Percentiles rank a stretch among this genome's conserved stretches.
These are phyloP conservation scores for Citrus unshiu DNA, from an alignment of 345 rosid genomes.

Conservation along the genomic window DNA sequence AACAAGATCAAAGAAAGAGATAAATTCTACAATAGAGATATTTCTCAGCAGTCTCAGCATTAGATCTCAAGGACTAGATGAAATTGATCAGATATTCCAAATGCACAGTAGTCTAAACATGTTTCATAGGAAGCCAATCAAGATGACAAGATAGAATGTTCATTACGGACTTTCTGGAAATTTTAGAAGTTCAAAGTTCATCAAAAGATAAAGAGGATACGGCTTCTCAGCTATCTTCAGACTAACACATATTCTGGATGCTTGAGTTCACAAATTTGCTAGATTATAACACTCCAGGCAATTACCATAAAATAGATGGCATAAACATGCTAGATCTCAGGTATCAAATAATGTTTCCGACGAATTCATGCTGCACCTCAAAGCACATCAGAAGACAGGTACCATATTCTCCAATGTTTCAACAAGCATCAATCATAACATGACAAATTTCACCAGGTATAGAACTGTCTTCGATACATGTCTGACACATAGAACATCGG, in stretches of 20 bases:
- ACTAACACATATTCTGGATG: background rate
- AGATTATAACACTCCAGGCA: slow-evolving; percentile 1
- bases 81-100: background rate
- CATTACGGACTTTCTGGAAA: background rate
- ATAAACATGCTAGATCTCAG: background rate
- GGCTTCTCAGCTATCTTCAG: slow-evolving; percentile 6
- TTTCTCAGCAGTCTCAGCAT: background rate
- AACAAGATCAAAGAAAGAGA: background rate
- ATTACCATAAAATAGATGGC: background rate
- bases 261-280: background rate
- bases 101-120: background rate
- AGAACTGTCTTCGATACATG: slow-evolving; percentile 32
- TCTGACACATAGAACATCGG: slow-evolving; percentile 32
- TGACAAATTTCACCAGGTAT: slow-evolving; percentile 28
- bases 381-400: slow-evolving; percentile 18
- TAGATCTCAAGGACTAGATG: background rate
- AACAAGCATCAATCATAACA: slow-evolving; percentile 28
- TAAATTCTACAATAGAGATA: background rate
- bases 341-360: background rate
- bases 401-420: slow-evolving; percentile 26
- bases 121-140: background rate
- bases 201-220: background rate
- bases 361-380: slow-evolving; percentile 6
- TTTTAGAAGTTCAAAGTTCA: background rate
- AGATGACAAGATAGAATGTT: background rate